These are phyloP conservation scores for Creolimax fragrantissima DNA, from an alignment of 78 protist genomes.

Conservation along the genomic window DNA sequence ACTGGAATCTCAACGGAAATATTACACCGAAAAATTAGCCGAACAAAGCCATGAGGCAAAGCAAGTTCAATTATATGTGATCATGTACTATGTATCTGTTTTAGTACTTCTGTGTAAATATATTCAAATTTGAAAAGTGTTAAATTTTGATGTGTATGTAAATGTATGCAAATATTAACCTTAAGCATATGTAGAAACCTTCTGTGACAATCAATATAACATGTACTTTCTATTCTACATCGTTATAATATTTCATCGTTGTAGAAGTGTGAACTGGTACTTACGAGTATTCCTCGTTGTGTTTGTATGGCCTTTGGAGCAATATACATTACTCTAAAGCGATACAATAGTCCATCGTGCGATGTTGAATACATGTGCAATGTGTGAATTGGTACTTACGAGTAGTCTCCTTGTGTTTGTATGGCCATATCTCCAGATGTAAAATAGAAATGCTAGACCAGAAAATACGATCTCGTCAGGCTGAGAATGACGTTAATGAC, in stretches of 20 bases:
- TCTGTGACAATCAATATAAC: neutral
- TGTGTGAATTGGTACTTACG: neutral
- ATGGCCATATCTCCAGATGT: neutral
- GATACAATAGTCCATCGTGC: no score
- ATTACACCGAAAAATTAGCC: constrained; percentile 45
- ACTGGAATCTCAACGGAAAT: constrained; percentile 64
- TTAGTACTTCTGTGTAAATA: neutral
- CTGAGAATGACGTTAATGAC: neutral
- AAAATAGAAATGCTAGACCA: neutral
- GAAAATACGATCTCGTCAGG: no score
- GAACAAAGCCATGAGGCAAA: neutral
- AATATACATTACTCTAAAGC: neutral
- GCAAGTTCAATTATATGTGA: neutral
- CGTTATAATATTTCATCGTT: neutral
- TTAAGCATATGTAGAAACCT: neutral
- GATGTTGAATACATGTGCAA: no score
- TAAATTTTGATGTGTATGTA: neutral
- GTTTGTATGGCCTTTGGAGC: neutral
- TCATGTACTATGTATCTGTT: neutral
- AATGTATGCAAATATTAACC: neutral
- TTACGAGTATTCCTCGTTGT: neutral
- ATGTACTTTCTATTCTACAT: neutral
- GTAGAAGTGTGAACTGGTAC: neutral
- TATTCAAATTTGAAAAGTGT: neutral
- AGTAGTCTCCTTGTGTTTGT: neutral